These are phyloP conservation scores for Cordyceps tenuipes DNA, from an alignment of 2,329 filamentous ascomycete genomes.

Conservation along the genomic window DNA sequence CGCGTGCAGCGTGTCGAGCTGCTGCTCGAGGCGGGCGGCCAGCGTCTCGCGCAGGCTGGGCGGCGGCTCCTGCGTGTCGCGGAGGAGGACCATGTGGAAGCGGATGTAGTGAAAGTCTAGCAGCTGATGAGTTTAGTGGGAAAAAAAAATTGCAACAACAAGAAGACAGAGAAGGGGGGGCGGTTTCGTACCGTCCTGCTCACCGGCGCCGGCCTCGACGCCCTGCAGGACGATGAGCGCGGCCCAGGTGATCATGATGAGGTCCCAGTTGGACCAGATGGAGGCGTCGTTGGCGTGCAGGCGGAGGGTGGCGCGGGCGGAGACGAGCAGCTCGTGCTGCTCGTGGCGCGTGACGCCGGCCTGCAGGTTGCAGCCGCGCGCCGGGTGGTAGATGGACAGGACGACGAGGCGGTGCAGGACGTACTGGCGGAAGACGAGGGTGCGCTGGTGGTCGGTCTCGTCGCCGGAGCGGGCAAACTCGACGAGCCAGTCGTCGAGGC, in stretches of 20 bases:
- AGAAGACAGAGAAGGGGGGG: neutral
- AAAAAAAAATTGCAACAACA: no score
- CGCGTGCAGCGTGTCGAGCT: slow-evolving; percentile 19
- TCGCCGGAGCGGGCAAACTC: slow-evolving; percentile 26
- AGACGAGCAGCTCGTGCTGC: slow-evolving; percentile 32
- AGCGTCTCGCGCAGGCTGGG: slow-evolving; percentile 19
- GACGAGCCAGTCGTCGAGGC: slow-evolving; percentile 33
- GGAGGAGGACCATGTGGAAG: slow-evolving; percentile 22
- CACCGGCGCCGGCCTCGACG: slow-evolving; percentile 30
- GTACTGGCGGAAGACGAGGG: slow-evolving; percentile 32
- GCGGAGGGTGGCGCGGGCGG: slow-evolving; percentile 31
- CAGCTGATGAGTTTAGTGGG: neutral
- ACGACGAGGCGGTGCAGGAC: slow-evolving; percentile 33
- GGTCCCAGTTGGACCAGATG: slow-evolving; percentile 37
- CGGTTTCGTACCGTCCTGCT: slow-evolving; percentile 25
- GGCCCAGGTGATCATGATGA: slow-evolving; percentile 37
- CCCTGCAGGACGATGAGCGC: slow-evolving; percentile 35
- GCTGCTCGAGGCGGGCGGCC: slow-evolving; percentile 19
- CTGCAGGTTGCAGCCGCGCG: slow-evolving; percentile 30
- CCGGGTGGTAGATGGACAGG: slow-evolving; percentile 35
- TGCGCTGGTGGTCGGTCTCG: slow-evolving; percentile 26
- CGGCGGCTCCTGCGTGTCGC: slow-evolving; percentile 21
- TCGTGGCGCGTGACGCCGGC: slow-evolving; percentile 30
- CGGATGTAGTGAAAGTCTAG: slow-evolving; percentile 21
- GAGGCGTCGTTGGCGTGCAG: slow-evolving; percentile 31